Conservation (phyloP, 305 asterid species). For the Fraxinus xanthoxyloides region DNA sequence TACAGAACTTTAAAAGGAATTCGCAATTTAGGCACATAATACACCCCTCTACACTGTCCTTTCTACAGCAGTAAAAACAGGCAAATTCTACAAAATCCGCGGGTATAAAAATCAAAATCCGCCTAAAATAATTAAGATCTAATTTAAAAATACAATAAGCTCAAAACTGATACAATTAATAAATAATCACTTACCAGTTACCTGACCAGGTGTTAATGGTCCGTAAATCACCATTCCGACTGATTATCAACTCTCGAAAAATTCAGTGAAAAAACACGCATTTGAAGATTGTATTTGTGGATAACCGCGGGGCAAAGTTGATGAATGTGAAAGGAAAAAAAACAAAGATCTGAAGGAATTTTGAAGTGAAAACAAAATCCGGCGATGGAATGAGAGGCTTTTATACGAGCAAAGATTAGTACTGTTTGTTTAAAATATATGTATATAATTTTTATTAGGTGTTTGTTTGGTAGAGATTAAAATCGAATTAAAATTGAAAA, state of each 20-base stretch:
- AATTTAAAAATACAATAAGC: background rate
- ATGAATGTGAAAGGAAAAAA: conserved; percentile 21
- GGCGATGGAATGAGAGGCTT: too few species aligned
- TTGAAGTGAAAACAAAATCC: too few species aligned
- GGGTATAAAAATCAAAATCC: too few species aligned
- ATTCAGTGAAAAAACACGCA: conserved; percentile 24
- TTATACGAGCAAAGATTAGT: too few species aligned
- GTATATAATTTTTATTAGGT: too few species aligned
- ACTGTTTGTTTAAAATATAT: too few species aligned
- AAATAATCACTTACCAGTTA: conserved; percentile 41
- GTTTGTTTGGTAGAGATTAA: too few species aligned
- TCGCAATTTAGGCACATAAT: background rate
- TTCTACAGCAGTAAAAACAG: background rate
- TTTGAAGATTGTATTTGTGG: conserved; percentile 11
- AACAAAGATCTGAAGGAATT: conserved; percentile 41
- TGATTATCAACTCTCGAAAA: background rate
- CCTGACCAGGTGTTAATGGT: conserved; percentile 67
- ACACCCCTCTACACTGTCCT: background rate
- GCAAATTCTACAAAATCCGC: background rate
- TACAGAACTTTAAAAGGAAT: background rate
- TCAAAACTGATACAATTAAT: conserved; percentile 1
- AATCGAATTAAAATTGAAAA: too few species aligned
- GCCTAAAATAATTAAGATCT: background rate
- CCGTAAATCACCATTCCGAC: conserved; percentile 54
- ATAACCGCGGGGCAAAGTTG: conserved; percentile 23